Base-by-base conservation (phyloP, 2,329 filamentous ascomycete genomes). In the Simplicillium aogashimaense region DNA sequence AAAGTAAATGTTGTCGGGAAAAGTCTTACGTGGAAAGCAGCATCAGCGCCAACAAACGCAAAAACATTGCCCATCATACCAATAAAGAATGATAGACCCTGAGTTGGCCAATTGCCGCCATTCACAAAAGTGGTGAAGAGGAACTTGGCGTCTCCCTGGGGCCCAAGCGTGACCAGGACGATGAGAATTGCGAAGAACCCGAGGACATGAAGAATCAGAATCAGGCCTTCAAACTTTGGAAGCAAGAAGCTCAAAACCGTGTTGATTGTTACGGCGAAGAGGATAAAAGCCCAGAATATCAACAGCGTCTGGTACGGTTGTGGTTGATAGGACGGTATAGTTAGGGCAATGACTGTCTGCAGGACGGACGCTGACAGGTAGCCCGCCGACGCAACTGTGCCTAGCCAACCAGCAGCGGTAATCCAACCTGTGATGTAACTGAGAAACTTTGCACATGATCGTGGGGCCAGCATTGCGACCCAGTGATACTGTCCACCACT, bases 401-500 rank as follows among this genome's bases (percentile, higher is more conserved):
- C 13, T 7, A 13, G 35, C 13, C n/a, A 28, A 37, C 7, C 13
- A 37, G 11, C 10, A 11, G 10, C 14, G 7, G 68, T 30, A 9
- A 30, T 30, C 63, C 3, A 5, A 25, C 20, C 20, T 9, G 20
- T 6, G 20, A 25, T 5, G 9, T 25, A 25, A 25, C 20, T 25
- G 6, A 25, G 20, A 25, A 25, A 25, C 20, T 9, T 25, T 9
- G 5, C 6, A 9, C 20, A 25, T 25, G 5, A 5, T 9, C 9
- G 5, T 25, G 20, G 20, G 9, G 20, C 20, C 5, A 25, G 66
- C 38, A 69, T 63, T 2, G 64, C 70, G 0, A 74, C 67, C 69
- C 70, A 75, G 51, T 74, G 69, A 47, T 76, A 76, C 54, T 77
- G 70, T 13, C 73, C 72, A 32, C 72, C 72, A 1, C 67, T 17